Evolutionary conservation across 371 early-diverging fungal species (phyloP).

Genomic region (Rhizomucor miehei): DNA sequence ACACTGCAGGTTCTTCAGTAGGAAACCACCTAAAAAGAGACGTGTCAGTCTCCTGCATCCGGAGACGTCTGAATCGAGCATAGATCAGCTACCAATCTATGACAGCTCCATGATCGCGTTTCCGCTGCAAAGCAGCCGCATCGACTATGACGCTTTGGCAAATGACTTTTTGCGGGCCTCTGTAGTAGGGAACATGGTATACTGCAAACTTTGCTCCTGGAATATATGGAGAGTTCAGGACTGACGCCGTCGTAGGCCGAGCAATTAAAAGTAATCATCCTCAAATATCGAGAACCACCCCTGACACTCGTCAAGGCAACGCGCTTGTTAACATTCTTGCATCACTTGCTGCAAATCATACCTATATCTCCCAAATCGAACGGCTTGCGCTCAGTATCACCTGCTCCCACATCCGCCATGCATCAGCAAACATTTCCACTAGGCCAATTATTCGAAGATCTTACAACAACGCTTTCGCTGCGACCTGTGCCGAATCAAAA

Average conservation of each 20-base stretch:
- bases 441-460: conserved; percentile 36
- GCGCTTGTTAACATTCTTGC: conserved; percentile 38
- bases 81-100: conserved; percentile 10
- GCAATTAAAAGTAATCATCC: conserved; percentile 36
- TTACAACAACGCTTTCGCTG: conserved; percentile 31
- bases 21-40: conserved; percentile 37
- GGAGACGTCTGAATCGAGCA: conserved; percentile 7
- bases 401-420: background rate
- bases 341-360: conserved; percentile 26
- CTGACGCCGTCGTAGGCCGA: conserved; percentile 22
- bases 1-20: conserved; percentile 24
- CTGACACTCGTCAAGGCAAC: conserved; percentile 35
- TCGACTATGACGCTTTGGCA: conserved; percentile 35
- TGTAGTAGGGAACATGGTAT: conserved; percentile 28
- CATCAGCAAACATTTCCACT: conserved; percentile 26
- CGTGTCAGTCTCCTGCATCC: conserved; percentile 39
- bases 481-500: conserved; percentile 12
- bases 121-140: conserved; percentile 19
- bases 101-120: conserved; percentile 25
- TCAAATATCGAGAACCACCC: conserved; percentile 44
- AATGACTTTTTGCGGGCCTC: conserved; percentile 37
- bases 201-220: background rate
- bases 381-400: background rate
- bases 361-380: conserved; percentile 22
- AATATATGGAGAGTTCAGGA: background rate